phyloP scores from a whole-genome alignment of 306 rosid species.

The Rosa lucieae region DNA sequence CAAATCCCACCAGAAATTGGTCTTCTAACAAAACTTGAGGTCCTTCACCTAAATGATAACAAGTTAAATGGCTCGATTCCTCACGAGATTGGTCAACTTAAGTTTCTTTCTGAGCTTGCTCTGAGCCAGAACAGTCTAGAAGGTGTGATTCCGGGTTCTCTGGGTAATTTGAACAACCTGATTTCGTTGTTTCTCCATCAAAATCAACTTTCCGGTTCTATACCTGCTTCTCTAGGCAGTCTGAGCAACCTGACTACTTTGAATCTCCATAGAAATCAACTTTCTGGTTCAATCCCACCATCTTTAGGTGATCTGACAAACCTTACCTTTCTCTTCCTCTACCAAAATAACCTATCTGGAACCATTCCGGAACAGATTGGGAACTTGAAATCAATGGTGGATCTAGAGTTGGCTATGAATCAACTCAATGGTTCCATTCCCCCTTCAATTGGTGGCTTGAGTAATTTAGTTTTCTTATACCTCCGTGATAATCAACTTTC shows the following conservation, averaged over 20 bases:
- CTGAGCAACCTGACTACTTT: not conserved
- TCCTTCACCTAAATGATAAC: too few relatives aligned
- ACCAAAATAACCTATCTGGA: too few relatives aligned
- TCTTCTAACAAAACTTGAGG: too few relatives aligned
- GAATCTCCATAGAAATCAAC: not conserved
- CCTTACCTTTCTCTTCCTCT: too few relatives aligned
- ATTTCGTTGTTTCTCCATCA: not conserved
- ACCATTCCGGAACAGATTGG: not conserved
- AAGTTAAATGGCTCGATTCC: too few relatives aligned
- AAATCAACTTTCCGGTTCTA: not conserved
- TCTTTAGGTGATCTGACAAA: too few relatives aligned
- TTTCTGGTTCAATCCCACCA: not conserved
- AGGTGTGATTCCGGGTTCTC: not conserved
- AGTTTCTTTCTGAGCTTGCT: too few relatives aligned
- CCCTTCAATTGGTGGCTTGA: constrained; percentile 12
- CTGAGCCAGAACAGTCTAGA: too few relatives aligned
- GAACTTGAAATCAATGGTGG: not conserved
- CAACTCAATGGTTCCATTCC: constrained; percentile 3
- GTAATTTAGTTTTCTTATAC: constrained; percentile 9
- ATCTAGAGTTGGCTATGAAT: not conserved
- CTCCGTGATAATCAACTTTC: constrained; percentile 32
- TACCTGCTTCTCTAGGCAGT: too few relatives aligned
- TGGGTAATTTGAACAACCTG: constrained; percentile 4
- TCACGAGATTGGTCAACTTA: too few relatives aligned
- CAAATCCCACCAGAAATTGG: too few relatives aligned